A percentile compares a stretch with the other conserved stretches of the same genome.
Conservation (phyloP, 2,329 filamentous ascomycete genomes). For the Atkinsonella texensis region DNA sequence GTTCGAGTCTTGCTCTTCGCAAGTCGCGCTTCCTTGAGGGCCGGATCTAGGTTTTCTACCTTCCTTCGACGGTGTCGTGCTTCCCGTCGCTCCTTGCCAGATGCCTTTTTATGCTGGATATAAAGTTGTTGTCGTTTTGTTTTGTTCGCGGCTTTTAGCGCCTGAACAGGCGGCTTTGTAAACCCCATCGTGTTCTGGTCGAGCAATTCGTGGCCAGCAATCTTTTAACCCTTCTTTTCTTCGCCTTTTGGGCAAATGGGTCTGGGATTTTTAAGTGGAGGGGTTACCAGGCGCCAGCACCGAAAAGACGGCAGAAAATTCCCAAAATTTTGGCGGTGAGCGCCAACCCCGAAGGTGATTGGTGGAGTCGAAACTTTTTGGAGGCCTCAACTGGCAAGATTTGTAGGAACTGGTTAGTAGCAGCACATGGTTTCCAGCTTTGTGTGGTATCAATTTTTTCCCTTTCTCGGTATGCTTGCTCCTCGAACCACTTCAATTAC, state of each 20-base stretch:
- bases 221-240: background rate
- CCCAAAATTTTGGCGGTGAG: slow-evolving; percentile 29
- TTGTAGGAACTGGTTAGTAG: background rate
- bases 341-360: slow-evolving; percentile 9
- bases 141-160: slow-evolving; percentile 57
- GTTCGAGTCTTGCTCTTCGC: slow-evolving; percentile 69
- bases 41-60: slow-evolving; percentile 75
- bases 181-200: slow-evolving; percentile 18
- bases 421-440: background rate
- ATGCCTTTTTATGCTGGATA: slow-evolving; percentile 66
- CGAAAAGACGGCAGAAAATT: slow-evolving; percentile 19
- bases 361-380: slow-evolving; percentile 9
- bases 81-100: slow-evolving; percentile 63
- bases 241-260: background rate
- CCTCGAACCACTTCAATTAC: background rate
- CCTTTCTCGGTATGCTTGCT: background rate
- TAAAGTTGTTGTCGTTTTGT: slow-evolving; percentile 65
- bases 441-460: background rate
- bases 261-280: slow-evolving; percentile 10
- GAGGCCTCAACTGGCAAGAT: background rate
- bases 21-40: slow-evolving; percentile 59
- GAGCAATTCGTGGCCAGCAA: background rate
- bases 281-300: slow-evolving; percentile 6
- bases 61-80: slow-evolving; percentile 67
- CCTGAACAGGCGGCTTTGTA: slow-evolving; percentile 21